phyloP scores from a whole-genome alignment of 257 asterid genomes.

The Echites panduratus region DNA sequence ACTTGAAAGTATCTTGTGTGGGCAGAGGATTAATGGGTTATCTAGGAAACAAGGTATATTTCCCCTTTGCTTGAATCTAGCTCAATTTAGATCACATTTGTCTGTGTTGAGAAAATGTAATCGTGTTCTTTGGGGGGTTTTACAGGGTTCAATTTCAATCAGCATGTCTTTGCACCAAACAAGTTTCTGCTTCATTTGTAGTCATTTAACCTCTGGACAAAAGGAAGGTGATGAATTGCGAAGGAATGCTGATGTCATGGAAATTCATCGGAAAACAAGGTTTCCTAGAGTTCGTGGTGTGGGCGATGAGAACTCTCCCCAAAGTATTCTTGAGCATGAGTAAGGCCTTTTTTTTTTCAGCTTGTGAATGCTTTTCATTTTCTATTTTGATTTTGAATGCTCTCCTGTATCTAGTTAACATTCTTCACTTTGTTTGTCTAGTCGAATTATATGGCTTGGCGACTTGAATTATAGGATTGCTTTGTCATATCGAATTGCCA shows the following conservation, averaged over 20 bases:
- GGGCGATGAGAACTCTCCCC: conserved; percentile 77
- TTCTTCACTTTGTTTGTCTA: conserved; percentile 24
- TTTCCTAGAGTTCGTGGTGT: conserved; percentile 71
- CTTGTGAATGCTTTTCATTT: not conserved
- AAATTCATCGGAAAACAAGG: conserved; percentile 88
- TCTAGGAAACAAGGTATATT: conserved; percentile 88
- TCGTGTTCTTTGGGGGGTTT: conserved; percentile 19
- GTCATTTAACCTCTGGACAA: conserved; percentile 95
- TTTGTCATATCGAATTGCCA: conserved; percentile 80
- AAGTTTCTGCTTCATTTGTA: conserved; percentile 96
- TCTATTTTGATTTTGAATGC: not conserved
- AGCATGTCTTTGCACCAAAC: conserved; percentile 99
- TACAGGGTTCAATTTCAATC: conserved; percentile 96
- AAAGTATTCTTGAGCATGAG: conserved; percentile 96
- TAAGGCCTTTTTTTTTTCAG: conserved; percentile 25
- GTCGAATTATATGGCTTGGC: conserved; percentile 97
- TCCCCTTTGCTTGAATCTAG: conserved; percentile 13
- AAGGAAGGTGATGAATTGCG: conserved; percentile 95
- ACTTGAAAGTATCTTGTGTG: conserved; percentile 89
- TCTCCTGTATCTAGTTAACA: not conserved
- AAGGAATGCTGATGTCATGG: conserved; percentile 95
- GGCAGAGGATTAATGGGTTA: conserved; percentile 99
- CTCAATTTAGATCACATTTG: conserved; percentile 8
- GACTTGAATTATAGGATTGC: conserved; percentile 91
- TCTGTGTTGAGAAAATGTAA: conserved; percentile 1